Evolutionary conservation across 768 basidiomycete genomes (phyloP), one percentile per base, ranked within the genome.

Genomic region (Leucocoprinus birnbaumii): DNA sequence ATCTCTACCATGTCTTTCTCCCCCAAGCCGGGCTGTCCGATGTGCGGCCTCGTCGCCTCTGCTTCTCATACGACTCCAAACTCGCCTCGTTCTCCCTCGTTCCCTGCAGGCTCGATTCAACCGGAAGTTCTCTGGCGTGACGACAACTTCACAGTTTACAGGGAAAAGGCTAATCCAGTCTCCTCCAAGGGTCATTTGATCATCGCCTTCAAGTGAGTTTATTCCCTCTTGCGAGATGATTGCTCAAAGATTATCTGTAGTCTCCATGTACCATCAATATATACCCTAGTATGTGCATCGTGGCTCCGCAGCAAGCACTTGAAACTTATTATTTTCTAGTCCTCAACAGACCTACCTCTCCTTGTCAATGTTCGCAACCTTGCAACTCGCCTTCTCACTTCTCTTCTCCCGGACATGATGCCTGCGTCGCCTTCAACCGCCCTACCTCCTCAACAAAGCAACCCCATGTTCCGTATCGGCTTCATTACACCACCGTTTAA

Each of bases 401-500:
- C 80, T 21, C 66, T 82, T 46, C 62, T 75, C 18, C 63, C 75
- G 18, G 68, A 73, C 14, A 64, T 70, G 31, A 71, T 77, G 4
- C 70, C 76, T 22, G 55, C 66, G 42, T 62, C 69, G 7, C 67
- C 72, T 37, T 66, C 71, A 8, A 65, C 70, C n/a, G 61, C 70
- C 25, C 61, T 73, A 3, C 64, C 66, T 37, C 62, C 64, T 11
- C 65, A 70, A 42, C 60, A 66, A 34, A 53, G 65, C 27, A 66
- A 72, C 59, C 62, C 72, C 44, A 66, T 69, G 22, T 83, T 86
- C 61, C 80, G 76, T 48, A 84, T 90, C 58, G 88, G 88, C 37
- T 91, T 90, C 72, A 89, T 90, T 58, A 87, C 87, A 0, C 83
- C 86, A 14, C 88, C 87, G 0, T 88, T 89, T 72, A 83, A 77